These are phyloP conservation scores for Stygiomarasmius scandens DNA, from an alignment of 1,284 basidiomycete species.

Conservation along the genomic window DNA sequence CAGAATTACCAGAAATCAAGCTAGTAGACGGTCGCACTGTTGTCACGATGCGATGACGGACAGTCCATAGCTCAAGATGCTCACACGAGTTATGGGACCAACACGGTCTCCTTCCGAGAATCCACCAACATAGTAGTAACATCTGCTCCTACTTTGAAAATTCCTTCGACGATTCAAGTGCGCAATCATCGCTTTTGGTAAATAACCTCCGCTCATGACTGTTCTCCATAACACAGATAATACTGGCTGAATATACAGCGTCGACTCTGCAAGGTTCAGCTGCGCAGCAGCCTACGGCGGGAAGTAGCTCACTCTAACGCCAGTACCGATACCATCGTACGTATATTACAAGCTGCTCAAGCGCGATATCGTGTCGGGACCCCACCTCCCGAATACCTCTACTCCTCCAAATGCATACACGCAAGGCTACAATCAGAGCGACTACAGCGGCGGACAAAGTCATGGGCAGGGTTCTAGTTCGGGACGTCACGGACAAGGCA, in stretches of 20 bases:
- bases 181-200: no score
- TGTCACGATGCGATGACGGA: not conserved
- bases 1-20: no score
- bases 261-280: no score
- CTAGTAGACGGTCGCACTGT: slow-evolving; percentile 63
- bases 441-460: not conserved
- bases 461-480: not conserved
- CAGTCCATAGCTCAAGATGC: slow-evolving; percentile 27
- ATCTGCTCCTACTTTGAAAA: slow-evolving; percentile 71
- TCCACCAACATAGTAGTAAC: no score
- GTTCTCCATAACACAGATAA: slow-evolving; percentile 41
- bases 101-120: slow-evolving; percentile 76
- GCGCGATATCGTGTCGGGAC: slow-evolving; percentile 47
- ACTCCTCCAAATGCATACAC: slow-evolving; percentile 19
- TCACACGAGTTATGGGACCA: slow-evolving; percentile 55
- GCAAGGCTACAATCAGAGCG: slow-evolving; percentile 7
- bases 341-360: slow-evolving; percentile 36
- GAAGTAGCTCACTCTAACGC: slow-evolving; percentile 21
- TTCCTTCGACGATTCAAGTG: slow-evolving; percentile 72
- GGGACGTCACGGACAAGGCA: not conserved
- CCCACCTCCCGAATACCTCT: slow-evolving; percentile 32
- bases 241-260: slow-evolving; percentile 33
- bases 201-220: no score
- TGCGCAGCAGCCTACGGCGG: slow-evolving; percentile 5
- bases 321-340: slow-evolving; percentile 49